These are phyloP conservation scores for Pythium plurisporium DNA, from an alignment of 352 stramenopile species.

Conservation along the genomic window DNA sequence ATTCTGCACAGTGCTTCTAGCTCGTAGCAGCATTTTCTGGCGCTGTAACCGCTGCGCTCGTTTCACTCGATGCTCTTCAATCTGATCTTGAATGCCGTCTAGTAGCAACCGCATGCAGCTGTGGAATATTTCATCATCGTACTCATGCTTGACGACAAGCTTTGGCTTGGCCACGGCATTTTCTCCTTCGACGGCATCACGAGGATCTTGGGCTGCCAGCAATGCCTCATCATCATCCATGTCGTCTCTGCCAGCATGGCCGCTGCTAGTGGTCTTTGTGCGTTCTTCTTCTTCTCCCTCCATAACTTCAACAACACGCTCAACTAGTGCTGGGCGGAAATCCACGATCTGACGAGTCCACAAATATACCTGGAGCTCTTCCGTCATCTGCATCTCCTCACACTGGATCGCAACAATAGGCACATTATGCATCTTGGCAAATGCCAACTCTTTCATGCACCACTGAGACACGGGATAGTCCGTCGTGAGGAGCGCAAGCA, in stretches of 20 bases:
- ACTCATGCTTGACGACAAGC: conserved; percentile 31
- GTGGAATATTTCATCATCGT: conserved; percentile 60
- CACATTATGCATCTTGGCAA: conserved; percentile 82
- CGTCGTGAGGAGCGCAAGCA: conserved; percentile 66
- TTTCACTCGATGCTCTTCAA: conserved; percentile 67
- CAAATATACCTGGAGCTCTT: conserved; percentile 83
- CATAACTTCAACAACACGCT: conserved; percentile 18
- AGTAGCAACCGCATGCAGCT: conserved; percentile 65
- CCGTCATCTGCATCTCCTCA: conserved; percentile 75
- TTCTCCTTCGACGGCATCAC: conserved; percentile 15
- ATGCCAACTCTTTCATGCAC: conserved; percentile 87
- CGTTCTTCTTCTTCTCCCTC: conserved; percentile 1
- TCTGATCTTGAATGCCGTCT: conserved; percentile 79
- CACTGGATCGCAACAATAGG: conserved; percentile 82
- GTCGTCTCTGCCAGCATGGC: conserved; percentile 13
- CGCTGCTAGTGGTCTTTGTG: conserved; percentile 5
- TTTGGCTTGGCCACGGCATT: conserved; percentile 13
- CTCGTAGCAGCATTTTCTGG: conserved; percentile 27
- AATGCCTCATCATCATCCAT: conserved; percentile 16
- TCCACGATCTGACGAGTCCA: conserved; percentile 84
- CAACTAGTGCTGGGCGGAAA: conserved; percentile 44
- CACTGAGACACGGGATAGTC: conserved; percentile 77
- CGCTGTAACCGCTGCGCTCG: conserved; percentile 35
- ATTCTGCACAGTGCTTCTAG: conserved; percentile 15
- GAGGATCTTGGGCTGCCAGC: conserved; percentile 19